phyloP scores from a whole-genome alignment of 2,329 filamentous ascomycete species.

The Cadophora sp. region DNA sequence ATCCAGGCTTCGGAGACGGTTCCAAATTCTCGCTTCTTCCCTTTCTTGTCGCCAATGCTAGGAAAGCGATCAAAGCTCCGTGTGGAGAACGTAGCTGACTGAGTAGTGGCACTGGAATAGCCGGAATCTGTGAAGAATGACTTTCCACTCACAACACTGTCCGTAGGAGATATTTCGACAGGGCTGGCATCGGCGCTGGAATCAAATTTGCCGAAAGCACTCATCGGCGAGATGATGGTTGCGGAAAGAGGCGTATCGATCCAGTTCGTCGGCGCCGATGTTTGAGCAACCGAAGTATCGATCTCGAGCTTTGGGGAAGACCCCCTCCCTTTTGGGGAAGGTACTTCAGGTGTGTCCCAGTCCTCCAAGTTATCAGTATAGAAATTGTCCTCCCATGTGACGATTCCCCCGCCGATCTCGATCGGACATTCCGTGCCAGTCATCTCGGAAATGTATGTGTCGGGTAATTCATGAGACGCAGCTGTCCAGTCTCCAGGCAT shows the following conservation, averaged over 20 bases:
- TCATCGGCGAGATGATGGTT: conserved; percentile 31
- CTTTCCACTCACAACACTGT: conserved; percentile 33
- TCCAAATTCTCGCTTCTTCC: conserved; percentile 30
- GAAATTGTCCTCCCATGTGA: conserved; percentile 30
- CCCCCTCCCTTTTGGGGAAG: conserved; percentile 12
- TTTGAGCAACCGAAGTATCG: conserved; percentile 25
- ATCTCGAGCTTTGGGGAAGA: conserved; percentile 30
- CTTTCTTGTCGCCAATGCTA: conserved; percentile 25
- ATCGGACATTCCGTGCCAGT: conserved; percentile 32
- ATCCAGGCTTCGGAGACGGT: conserved; percentile 24
- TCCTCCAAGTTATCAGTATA: conserved; percentile 31
- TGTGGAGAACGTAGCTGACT: conserved; percentile 23
- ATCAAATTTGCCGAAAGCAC: conserved; percentile 24
- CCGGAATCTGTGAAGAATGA: conserved; percentile 38
- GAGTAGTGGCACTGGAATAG: conserved; percentile 36
- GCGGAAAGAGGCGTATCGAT: conserved; percentile 20
- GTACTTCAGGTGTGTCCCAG: conserved; percentile 24
- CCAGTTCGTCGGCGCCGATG: conserved; percentile 20
- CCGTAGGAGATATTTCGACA: conserved; percentile 33
- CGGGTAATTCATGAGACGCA: conserved; percentile 34
- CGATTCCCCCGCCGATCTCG: conserved; percentile 31
- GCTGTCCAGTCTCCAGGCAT: conserved; percentile 28
- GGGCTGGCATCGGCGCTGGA: conserved; percentile 5
- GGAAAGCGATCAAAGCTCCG: conserved; percentile 25
- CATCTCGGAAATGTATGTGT: conserved; percentile 39